phyloP scores from a whole-genome alignment of 2,329 filamentous ascomycete genomes.

The Aspergillus terreus region DNA sequence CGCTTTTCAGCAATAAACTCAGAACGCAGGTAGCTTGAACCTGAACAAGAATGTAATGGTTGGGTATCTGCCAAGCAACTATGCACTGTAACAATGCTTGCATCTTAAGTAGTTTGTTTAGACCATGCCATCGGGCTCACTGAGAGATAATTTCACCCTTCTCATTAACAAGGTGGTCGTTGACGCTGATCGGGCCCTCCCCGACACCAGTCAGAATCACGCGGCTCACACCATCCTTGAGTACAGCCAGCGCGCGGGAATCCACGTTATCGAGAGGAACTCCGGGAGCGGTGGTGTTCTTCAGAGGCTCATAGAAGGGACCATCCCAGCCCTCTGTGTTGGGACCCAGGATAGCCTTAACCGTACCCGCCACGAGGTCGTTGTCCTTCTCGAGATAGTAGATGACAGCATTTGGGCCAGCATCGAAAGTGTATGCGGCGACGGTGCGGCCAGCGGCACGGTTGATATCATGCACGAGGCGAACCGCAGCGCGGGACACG shows the following conservation, averaged over 20 bases:
- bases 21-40: not conserved
- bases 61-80: not conserved
- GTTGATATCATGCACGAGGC: constrained; percentile 87
- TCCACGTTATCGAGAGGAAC: constrained; percentile 61
- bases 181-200: constrained; percentile 77
- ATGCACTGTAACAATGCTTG: not conserved
- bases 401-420: constrained; percentile 92
- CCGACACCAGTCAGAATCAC: constrained; percentile 91
- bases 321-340: constrained; percentile 52
- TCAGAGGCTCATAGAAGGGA: constrained; percentile 54
- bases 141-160: constrained; percentile 50
- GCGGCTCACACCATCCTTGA: constrained; percentile 78
- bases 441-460: constrained; percentile 70
- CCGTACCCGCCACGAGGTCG: constrained; percentile 68
- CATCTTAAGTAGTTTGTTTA: not conserved
- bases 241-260: constrained; percentile 52
- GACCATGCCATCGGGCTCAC: not conserved
- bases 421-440: constrained; percentile 95
- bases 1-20: not conserved
- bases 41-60: not conserved
- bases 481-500: constrained; percentile 78
- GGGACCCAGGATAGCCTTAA: constrained; percentile 71
- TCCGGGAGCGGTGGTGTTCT: constrained; percentile 45
- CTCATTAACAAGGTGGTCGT: constrained; percentile 70
- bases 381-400: constrained; percentile 86